These are phyloP conservation scores for Aspergillus novofumigatus DNA, from an alignment of 2,329 filamentous ascomycete genomes.

Conservation along the genomic window DNA sequence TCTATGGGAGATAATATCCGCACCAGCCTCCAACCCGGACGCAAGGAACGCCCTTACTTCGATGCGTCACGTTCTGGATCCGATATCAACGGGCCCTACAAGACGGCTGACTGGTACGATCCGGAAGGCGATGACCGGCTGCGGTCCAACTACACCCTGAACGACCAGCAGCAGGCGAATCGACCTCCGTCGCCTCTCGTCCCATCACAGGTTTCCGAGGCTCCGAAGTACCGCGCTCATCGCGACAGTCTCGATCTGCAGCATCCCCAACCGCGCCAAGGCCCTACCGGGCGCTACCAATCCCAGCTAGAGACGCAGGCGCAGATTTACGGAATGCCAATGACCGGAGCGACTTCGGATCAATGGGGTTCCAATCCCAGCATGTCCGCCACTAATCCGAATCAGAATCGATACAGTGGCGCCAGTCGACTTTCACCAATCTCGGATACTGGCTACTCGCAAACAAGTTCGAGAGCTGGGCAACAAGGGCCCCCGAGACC, in stretches of 20 bases:
- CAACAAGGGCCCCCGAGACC: conserved; percentile 44
- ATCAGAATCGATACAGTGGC: conserved; percentile 33
- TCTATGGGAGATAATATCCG: conserved; percentile 76
- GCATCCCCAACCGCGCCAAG: conserved; percentile 61
- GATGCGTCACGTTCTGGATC: conserved; percentile 72
- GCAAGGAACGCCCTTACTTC: conserved; percentile 59
- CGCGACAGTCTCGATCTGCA: conserved; percentile 61
- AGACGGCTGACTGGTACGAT: conserved; percentile 42
- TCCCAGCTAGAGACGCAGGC: conserved; percentile 59
- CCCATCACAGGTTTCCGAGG: conserved; percentile 53
- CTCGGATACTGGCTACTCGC: conserved; percentile 45
- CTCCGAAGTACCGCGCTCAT: conserved; percentile 62
- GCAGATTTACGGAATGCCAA: conserved; percentile 43
- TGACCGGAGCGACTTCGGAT: conserved; percentile 30
- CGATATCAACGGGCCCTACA: conserved; percentile 63
- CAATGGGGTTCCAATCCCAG: conserved; percentile 45
- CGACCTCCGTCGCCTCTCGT: conserved; percentile 59
- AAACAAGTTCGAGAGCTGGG: conserved; percentile 32
- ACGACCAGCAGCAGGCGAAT: conserved; percentile 39
- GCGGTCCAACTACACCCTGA: conserved; percentile 41
- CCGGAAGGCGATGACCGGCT: conserved; percentile 44
- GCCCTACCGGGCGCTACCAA: conserved; percentile 59
- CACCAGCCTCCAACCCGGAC: conserved; percentile 53
- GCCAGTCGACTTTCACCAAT: conserved; percentile 43
- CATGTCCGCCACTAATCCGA: conserved; percentile 30